These are phyloP conservation scores for Drosera capensis DNA, from an alignment of 148 eudicot species.

Conservation along the genomic window DNA sequence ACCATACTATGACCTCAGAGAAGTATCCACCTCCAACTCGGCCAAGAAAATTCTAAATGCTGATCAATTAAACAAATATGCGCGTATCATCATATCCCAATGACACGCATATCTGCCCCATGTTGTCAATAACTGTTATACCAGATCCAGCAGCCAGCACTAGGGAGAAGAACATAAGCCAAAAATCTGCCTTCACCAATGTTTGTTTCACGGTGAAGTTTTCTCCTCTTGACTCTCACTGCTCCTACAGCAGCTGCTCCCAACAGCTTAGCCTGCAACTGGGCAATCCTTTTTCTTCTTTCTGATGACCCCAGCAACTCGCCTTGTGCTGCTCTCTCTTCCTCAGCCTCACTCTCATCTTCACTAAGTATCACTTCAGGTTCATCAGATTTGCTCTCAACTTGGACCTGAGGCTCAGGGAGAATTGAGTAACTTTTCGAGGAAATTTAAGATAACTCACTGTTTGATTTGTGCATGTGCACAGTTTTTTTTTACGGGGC, in stretches of 20 bases:
- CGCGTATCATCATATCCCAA: slow-evolving; percentile 25
- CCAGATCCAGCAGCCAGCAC: slow-evolving; percentile 39
- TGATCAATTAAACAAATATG: slow-evolving; percentile 47
- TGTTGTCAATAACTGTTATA: slow-evolving; percentile 43
- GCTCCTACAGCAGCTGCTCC: slow-evolving; percentile 62
- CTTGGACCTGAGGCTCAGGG: slow-evolving; percentile 14
- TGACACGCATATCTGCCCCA: slow-evolving; percentile 54
- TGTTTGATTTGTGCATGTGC: too few species aligned
- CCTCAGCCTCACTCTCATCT: slow-evolving; percentile 28
- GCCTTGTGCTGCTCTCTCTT: slow-evolving; percentile 15
- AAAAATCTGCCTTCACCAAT: slow-evolving; percentile 29
- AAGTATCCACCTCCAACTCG: slow-evolving; percentile 65
- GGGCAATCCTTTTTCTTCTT: slow-evolving; percentile 28
- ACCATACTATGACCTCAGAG: slow-evolving; percentile 50
- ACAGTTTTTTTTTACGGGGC: too few species aligned
- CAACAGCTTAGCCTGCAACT: slow-evolving; percentile 39
- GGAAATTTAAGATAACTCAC: too few species aligned
- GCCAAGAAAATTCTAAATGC: slow-evolving; percentile 62
- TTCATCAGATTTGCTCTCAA: slow-evolving; percentile 7
- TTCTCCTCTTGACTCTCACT: slow-evolving; percentile 41
- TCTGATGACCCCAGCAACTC: slow-evolving; percentile 14
- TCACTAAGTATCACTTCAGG: slow-evolving; percentile 37
- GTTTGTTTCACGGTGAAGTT: slow-evolving; percentile 38
- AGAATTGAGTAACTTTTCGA: too few species aligned
- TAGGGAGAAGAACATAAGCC: slow-evolving; percentile 25